Evolutionary conservation across 257 asterid species (phyloP), one percentile per base, ranked within the genome.

Genomic region (Penstemon barbatus): DNA sequence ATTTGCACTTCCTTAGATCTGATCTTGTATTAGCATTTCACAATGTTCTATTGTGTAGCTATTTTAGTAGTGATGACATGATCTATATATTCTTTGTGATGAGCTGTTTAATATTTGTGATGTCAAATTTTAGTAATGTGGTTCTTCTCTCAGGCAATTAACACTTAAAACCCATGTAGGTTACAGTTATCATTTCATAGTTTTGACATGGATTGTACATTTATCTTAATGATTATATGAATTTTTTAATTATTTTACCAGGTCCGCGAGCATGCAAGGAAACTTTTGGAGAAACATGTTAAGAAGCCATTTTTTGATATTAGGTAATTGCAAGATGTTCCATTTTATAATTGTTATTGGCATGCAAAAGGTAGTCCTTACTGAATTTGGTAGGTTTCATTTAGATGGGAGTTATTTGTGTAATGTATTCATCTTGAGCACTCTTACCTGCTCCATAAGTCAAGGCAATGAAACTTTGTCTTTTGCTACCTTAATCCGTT

Each of bases 211-310:
- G 10, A 39, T 43, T 46, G 60, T 40, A 53, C 66, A n/a, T 66
- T 37, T 56, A 38, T 38, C 51, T 43, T 54, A 53, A 57, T 62
- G 11, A 12, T 78, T 40, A 41, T 53, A 37, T 69, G 62, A 53
- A 3, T 18, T 54, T 54, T 66, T 13, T 73, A 71, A 68, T 25
- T 72, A 71, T 54, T 13, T 73, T 73, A 68, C 45, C 83, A 86
- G 98, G 98, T 92, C 39, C 86, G 91, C 63, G 99, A 93, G 79
- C 99, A 93, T 79, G 99, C 96, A 49, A 83, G 99, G 74, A 93
- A 93, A 67, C 99, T 93, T 66, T 78, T 93, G 90, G 99, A 93
- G 87, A 93, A 93, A 77, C 97, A 80, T 83, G 19, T 83, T 44
- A 79, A 63, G 83, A 93, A 93, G 87, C 99, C 99, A 58, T 93